These are phyloP conservation scores for Chlorella sp. DNA, from an alignment of 139 green algal genomes.

Conservation along the genomic window DNA sequence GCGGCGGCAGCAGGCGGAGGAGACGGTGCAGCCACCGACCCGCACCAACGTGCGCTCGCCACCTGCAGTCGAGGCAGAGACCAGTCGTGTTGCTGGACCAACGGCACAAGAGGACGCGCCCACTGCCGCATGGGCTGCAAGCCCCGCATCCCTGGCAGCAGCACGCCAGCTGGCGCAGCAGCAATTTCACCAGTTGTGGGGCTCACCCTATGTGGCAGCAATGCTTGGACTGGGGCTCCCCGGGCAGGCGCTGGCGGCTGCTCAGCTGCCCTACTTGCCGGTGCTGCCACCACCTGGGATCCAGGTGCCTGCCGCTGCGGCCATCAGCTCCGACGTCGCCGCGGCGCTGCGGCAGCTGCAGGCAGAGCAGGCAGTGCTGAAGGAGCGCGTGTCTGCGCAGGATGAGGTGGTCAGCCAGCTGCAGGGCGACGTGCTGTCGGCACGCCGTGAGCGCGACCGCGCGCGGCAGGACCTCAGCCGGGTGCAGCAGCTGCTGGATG, in stretches of 20 bases:
- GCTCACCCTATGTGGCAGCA: background rate
- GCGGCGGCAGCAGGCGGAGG: no score
- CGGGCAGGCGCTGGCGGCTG: background rate
- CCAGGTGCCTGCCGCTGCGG: background rate
- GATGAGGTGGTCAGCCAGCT: background rate
- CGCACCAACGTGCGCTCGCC: no score
- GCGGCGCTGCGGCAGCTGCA: conserved; percentile 12
- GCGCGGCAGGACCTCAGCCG: conserved; percentile 13
- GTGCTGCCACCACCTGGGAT: no score
- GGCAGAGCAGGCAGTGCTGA: conserved; percentile 3
- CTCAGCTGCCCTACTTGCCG: background rate
- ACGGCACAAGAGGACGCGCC: no score
- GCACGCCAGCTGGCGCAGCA: background rate
- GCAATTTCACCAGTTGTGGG: background rate
- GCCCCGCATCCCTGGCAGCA: no score
- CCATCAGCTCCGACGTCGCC: conserved; percentile 2
- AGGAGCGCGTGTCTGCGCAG: background rate
- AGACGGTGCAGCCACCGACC: no score
- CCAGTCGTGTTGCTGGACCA: no score
- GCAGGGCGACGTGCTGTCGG: background rate
- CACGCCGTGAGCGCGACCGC: conserved; percentile 14
- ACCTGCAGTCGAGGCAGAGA: no score
- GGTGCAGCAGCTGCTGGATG: conserved; percentile 23
- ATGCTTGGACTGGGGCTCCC: background rate
- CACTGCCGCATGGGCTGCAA: no score